Evolutionary conservation across 2,329 filamentous ascomycete genomes (phyloP), one percentile per base, ranked within the genome.

Genomic region (Diaporthe aspalathi): DNA sequence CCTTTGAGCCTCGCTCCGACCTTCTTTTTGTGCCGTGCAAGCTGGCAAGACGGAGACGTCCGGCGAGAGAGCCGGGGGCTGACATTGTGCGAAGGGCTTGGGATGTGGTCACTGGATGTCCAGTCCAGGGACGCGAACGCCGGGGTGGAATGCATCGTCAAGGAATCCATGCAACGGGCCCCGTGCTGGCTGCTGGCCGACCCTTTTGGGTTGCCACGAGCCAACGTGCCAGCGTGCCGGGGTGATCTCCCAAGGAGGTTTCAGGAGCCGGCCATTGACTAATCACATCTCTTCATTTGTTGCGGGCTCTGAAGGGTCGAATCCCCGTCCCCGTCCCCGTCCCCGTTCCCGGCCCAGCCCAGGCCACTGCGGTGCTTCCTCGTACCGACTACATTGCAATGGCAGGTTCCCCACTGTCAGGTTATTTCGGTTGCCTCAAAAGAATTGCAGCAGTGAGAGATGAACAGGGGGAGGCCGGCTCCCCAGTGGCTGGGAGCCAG

Each of bases 221-320:
- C 60, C 60, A 63, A 63, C 60, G 60, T 63, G 43, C 60, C 60
- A 63, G 27, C 68, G 52, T 49, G 40, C 68, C 68, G 49, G 57
- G 63, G 63, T 57, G 54, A n/a, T 29, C 14, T n/a, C 22, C 29
- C 40, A 57, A 56, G 52, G 62, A 24, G 50, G 69, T 70, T 70
- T 70, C 69, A 70, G 56, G 43, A 60, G 32, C 54, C 52, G 60
- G 68, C 57, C 50, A 56, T 66, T 70, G 68, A 45, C 49, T 56
- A 70, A 70, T 70, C 68, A 70, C 16, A n/a, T 49, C 40, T 53
- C 29, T 52, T 27, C 27, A 20, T 63, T 66, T 35, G 43, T 43
- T 22, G 57, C 57, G 60, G 60, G 40, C 45, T 60, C 35, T 57
- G 32, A 45, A 40, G 12, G 24, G 32, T 54, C 40, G n/a, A 24